These are phyloP conservation scores for Apiotrichum domesticum DNA, from an alignment of 1,284 basidiomycete species.

Conservation along the genomic window DNA sequence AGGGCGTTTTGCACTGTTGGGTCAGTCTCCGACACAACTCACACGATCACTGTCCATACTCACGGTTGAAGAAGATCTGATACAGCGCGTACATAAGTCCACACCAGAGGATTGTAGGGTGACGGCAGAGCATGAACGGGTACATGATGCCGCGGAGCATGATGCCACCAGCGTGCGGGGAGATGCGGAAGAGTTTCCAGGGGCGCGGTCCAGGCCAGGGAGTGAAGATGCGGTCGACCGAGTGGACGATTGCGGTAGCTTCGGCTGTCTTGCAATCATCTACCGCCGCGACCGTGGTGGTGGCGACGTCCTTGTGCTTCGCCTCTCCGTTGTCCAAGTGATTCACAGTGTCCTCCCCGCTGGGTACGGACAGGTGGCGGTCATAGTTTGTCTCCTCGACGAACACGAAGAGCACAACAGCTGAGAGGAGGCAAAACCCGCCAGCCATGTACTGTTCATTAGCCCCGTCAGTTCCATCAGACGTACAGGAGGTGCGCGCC, in stretches of 20 bases:
- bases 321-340: no score
- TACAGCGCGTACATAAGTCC: constrained; percentile 12
- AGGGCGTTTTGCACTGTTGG: not conserved
- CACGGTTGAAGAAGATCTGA: constrained; percentile 11
- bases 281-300: not conserved
- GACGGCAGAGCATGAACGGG: not conserved
- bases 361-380: not conserved
- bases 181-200: constrained; percentile 5
- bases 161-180: constrained; percentile 11
- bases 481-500: constrained; percentile 20
- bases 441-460: constrained; percentile 10
- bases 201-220: constrained; percentile 17
- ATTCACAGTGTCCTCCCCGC: not conserved
- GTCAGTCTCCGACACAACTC: no score
- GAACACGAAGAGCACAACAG: constrained; percentile 25
- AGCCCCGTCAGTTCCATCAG: not conserved
- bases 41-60: not conserved
- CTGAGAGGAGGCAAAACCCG: constrained; percentile 14
- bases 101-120: constrained; percentile 2
- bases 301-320: not conserved
- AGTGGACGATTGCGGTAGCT: not conserved
- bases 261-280: not conserved
- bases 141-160: constrained; percentile 10
- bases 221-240: constrained; percentile 1
- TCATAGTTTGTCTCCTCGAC: constrained; percentile 26